Conservation (phyloP, 73 alveolate genomes). For the Symbiodinium natans region DNA sequence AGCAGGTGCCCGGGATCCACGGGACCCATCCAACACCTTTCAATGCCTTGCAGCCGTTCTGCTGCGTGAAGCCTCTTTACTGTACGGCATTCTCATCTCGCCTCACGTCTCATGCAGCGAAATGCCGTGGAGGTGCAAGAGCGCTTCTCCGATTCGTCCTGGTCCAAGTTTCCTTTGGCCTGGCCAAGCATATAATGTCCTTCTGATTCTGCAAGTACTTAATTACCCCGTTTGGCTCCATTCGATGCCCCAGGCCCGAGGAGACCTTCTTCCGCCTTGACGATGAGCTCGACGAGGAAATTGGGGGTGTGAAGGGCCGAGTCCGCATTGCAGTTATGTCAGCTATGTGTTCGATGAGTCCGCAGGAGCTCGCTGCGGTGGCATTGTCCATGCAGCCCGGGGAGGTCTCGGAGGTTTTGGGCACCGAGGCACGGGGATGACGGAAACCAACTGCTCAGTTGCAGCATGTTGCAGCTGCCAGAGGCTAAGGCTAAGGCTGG, state of each 20-base stretch:
- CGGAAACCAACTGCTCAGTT: not conserved
- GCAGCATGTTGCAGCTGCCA: not conserved
- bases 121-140: slow-evolving; percentile 4
- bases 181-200: too few species aligned
- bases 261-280: slow-evolving; percentile 42
- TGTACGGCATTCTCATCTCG: too few species aligned
- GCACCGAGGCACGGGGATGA: slow-evolving; percentile 54
- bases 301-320: not conserved
- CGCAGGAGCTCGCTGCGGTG: slow-evolving; percentile 60
- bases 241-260: slow-evolving; percentile 67
- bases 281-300: slow-evolving; percentile 32
- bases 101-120: too few species aligned
- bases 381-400: slow-evolving; percentile 46
- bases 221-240: too few species aligned
- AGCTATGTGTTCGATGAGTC: not conserved
- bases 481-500: not conserved
- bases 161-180: too few species aligned
- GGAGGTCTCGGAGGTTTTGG: slow-evolving; percentile 76
- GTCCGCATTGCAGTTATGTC: too few species aligned
- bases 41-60: too few species aligned
- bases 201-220: too few species aligned
- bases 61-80: too few species aligned
- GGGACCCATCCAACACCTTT: too few species aligned
- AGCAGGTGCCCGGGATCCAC: slow-evolving; percentile 8
- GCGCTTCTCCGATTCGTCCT: slow-evolving; percentile 6